phyloP scores from a whole-genome alignment of 768 basidiomycete species.

The Russula sp. region DNA sequence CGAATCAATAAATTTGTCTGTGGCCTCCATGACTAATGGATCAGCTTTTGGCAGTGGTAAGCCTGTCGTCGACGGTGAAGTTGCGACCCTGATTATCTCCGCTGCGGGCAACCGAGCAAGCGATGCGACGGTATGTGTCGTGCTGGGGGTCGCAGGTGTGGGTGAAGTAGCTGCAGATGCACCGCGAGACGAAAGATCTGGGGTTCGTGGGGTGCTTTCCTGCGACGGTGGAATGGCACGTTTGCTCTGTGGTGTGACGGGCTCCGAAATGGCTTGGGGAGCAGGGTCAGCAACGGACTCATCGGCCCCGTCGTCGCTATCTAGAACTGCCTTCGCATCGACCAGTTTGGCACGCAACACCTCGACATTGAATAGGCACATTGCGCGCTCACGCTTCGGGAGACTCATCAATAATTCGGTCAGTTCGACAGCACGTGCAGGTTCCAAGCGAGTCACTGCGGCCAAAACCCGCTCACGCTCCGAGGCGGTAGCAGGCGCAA shows the following conservation, averaged over 20 bases:
- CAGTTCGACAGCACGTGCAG: slow-evolving; percentile 53
- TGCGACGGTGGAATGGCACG: slow-evolving; percentile 31
- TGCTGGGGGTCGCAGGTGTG: slow-evolving; percentile 54
- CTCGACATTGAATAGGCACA: slow-evolving; percentile 87
- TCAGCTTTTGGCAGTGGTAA: slow-evolving; percentile 26
- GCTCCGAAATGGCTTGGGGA: slow-evolving; percentile 27
- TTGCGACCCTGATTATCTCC: slow-evolving; percentile 67
- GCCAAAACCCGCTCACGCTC: slow-evolving; percentile 71
- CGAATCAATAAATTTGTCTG: slow-evolving; percentile 62
- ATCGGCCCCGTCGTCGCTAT: slow-evolving; percentile 58
- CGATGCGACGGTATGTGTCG: slow-evolving; percentile 57
- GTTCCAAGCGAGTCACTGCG: slow-evolving; percentile 62
- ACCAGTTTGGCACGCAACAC: slow-evolving; percentile 69
- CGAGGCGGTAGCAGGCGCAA: slow-evolving; percentile 45
- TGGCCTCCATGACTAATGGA: slow-evolving; percentile 38
- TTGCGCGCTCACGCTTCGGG: slow-evolving; percentile 80
- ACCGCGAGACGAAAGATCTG: slow-evolving; percentile 69
- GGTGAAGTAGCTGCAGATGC: slow-evolving; percentile 70
- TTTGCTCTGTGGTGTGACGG: slow-evolving; percentile 59
- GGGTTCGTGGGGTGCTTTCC: slow-evolving; percentile 60
- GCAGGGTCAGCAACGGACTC: slow-evolving; percentile 32
- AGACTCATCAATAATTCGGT: slow-evolving; percentile 80
- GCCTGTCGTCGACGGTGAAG: slow-evolving; percentile 40
- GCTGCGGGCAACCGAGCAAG: slow-evolving; percentile 69
- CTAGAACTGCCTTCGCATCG: slow-evolving; percentile 78